A percentile compares a stretch with the other conserved stretches of the same genome.
These are phyloP conservation scores for Lolium multiflorum DNA, from an alignment of 176 grass and related monocot species.

Conservation along the genomic window DNA sequence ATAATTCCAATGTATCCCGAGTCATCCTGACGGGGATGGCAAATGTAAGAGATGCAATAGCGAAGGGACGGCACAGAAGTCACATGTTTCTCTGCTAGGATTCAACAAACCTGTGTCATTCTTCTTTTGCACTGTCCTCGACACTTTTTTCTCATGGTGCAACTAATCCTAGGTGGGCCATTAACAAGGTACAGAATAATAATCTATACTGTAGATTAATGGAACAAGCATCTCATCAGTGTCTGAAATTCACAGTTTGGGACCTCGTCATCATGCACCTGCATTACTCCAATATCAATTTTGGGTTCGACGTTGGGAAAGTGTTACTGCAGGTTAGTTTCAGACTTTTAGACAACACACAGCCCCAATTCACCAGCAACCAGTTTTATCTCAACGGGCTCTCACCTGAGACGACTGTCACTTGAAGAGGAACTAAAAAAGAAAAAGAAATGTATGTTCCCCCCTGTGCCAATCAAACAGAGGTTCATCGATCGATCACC, in stretches of 20 bases:
- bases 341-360: background rate
- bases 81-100: background rate
- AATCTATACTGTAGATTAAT: background rate
- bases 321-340: background rate
- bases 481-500: background rate
- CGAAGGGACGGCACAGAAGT: conserved; percentile 12
- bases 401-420: background rate
- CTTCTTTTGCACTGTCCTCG: conserved; percentile 17
- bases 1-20: background rate
- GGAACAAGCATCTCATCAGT: background rate
- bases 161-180: conserved; percentile 23
- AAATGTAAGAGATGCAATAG: background rate
- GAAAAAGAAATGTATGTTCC: background rate
- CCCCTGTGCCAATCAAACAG: background rate
- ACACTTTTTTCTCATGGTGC: conserved; percentile 2
- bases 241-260: background rate
- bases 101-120: conserved; percentile 22
- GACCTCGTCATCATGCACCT: background rate
- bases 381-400: background rate
- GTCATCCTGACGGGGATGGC: background rate
- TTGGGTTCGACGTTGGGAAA: background rate
- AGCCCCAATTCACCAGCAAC: background rate
- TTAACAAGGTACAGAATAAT: conserved; percentile 9
- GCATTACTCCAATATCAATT: background rate
- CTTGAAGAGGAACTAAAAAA: background rate